Percentiles rank a stretch among this genome's conserved stretches.
Conservation (phyloP, 441 rosid genomes). For the Metrosideros polymorpha region DNA sequence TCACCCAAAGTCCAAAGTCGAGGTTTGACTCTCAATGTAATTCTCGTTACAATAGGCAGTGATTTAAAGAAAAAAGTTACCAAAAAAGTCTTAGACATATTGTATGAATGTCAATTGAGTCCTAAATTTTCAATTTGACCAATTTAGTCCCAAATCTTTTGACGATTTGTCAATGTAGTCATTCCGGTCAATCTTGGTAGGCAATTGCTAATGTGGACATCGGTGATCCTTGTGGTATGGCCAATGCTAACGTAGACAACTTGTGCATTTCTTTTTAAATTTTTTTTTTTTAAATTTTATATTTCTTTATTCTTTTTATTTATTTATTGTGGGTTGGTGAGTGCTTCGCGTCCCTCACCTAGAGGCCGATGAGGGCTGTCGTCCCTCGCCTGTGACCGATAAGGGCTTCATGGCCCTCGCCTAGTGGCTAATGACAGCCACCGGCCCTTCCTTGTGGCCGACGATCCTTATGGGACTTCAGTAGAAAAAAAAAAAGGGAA, state of each 20-base stretch:
- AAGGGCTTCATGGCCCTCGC: no score
- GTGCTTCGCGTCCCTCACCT: fast-evolving
- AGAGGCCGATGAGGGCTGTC: neutral
- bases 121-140: neutral
- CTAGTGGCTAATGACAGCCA: no score
- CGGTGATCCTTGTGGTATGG: no score
- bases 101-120: neutral
- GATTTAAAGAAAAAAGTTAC: neutral
- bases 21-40: neutral
- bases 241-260: no score
- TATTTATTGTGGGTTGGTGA: neutral
- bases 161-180: neutral
- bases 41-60: neutral
- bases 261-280: neutral
- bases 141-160: neutral
- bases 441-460: no score
- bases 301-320: neutral
- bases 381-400: fast-evolving
- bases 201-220: neutral
- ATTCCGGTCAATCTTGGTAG: neutral
- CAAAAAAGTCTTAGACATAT: neutral
- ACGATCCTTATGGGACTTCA: neutral
- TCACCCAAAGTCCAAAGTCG: neutral
- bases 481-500: neutral
- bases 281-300: no score